Base-by-base conservation (phyloP, 2,329 filamentous ascomycete species). In the Albifimbria verrucaria region DNA sequence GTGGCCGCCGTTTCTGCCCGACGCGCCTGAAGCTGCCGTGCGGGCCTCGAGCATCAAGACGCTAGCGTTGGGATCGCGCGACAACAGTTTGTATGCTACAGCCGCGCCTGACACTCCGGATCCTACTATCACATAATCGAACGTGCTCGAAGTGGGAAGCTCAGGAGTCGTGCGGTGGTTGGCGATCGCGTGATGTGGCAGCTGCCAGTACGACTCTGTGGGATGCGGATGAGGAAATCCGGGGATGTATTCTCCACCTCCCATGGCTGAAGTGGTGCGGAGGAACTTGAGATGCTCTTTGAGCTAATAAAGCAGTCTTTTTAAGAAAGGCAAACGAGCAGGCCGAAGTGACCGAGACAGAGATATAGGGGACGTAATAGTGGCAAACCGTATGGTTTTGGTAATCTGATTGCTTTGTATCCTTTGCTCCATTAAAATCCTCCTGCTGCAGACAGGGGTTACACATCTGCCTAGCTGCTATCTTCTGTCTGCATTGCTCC, bases 1-100 rank as follows among this genome's bases (percentile, higher is more conserved):
- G 47, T 71, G 68, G 3, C 68, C 68, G 15, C 71, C 71, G 56
- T 73, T 73, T 17, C 70, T 59, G 2, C 65, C 70, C 7, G 67
- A 69, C 7, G 70, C 69, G 2, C 65, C 69, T 15, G 67, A 68
- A 22, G 65, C 68, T 6, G 68, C 60, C 11, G 64, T 62, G 7
- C 69, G 61, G 1, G 68, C 68, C 50, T 72, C 69, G 4, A 72
- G 57, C 61, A 72, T 66, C 1, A 68, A 48, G 21, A 71, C 56
- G 4, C 52, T 47, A 3, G 63, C 52, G 5, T 54, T 42, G 0
- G 64, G 58, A n/a, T 63, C 53, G 20, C 58, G 55, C 7, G 53
- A 20, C 5, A 69, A 54, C 4, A 62, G 39, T 15, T 56, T 57
- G 7, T 53, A 45, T 1, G 52, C 55, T 3, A 62, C 42, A 20